Evolutionary conservation across 2,329 filamentous ascomycete species (phyloP), one percentile per base, ranked within the genome.

Genomic region (Hymenoscyphus salicellus): DNA sequence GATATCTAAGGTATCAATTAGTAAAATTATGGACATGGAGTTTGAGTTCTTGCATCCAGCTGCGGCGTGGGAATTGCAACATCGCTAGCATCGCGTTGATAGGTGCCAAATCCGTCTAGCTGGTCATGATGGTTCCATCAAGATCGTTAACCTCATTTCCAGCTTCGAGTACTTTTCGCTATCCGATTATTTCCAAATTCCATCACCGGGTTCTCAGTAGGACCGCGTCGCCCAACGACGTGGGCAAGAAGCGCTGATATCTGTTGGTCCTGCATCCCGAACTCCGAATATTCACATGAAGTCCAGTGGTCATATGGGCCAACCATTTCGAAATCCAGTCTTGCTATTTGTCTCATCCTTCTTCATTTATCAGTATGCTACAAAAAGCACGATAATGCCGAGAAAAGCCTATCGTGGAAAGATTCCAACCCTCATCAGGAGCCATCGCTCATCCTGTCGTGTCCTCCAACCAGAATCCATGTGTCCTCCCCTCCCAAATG

Each of bases 331-430:
- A 30, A 41, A 43, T 43, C 36, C 38, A 23, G 57, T 16, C 32
- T 43, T 28, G 3, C 36, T 46, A 59, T 59, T 59, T 10, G 16
- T 38, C 57, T n/a, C 3, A 28, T 30, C 57, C 36, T 41, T 16
- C n/a, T 26, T 14, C n/a, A 33, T 20, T 30, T 20, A 60, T 60
- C 58, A 55, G 46, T 68, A 68, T 66, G 61, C 63, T 68, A 69
- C 66, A 69, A 63, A 63, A 64, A 38, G 63, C 65, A 63, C 46
- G 11, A 56, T 49, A 30, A 20, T 20, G 26, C 16, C 33, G 57
- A 59, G 55, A 59, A 59, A 28, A 38, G 57, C 26, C 17, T 62
- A 62, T 61, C 46, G 41, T 61, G 57, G 43, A 33, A 61, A 55
- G 63, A 64, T 59, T 32, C 61, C 60, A 61, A 56, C 55, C 49